Evolutionary conservation across 2,329 filamentous ascomycete species (phyloP).

Genomic region (Polytolypa hystricis): DNA sequence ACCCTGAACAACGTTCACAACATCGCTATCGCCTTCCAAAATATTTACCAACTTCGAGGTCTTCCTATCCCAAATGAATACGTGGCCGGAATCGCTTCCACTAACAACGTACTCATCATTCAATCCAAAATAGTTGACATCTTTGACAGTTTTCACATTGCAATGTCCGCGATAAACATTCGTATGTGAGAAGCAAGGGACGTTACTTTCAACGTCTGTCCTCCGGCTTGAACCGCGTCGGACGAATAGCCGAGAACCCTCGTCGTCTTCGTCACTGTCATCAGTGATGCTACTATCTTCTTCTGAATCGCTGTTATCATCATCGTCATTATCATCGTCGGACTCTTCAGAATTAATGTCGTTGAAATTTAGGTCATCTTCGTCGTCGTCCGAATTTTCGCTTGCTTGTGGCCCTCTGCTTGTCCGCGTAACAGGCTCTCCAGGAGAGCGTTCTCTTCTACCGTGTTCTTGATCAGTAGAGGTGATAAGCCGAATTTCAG

Average conservation of each 20-base stretch:
- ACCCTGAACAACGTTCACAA: constrained; percentile 60
- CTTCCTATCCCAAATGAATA: constrained; percentile 60
- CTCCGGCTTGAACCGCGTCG: constrained; percentile 37
- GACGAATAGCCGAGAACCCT: constrained; percentile 25
- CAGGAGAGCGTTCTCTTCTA: not conserved
- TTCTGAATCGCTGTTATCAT: constrained; percentile 22
- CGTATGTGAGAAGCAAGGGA: constrained; percentile 46
- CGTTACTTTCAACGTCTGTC: constrained; percentile 42
- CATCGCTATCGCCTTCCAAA: constrained; percentile 54
- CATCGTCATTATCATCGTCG: constrained; percentile 18
- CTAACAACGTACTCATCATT: constrained; percentile 59
- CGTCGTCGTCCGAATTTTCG: constrained; percentile 7
- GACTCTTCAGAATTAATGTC: constrained; percentile 17
- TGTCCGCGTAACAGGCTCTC: not conserved
- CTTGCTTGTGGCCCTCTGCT: not conserved
- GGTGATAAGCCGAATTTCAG: constrained; percentile 21
- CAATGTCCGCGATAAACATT: constrained; percentile 53
- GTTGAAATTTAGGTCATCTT: constrained; percentile 19
- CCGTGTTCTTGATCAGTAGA: constrained; percentile 1
- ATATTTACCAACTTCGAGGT: constrained; percentile 52
- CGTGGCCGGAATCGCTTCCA: constrained; percentile 53
- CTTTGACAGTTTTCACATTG: constrained; percentile 57
- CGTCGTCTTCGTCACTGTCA: constrained; percentile 19
- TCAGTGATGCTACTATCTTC: constrained; percentile 24
- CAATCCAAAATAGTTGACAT: constrained; percentile 57